Percentiles rank a stretch among this genome's conserved stretches.
Conservation (phyloP, 768 basidiomycete species). For the Clitopilus hobsonii region DNA sequence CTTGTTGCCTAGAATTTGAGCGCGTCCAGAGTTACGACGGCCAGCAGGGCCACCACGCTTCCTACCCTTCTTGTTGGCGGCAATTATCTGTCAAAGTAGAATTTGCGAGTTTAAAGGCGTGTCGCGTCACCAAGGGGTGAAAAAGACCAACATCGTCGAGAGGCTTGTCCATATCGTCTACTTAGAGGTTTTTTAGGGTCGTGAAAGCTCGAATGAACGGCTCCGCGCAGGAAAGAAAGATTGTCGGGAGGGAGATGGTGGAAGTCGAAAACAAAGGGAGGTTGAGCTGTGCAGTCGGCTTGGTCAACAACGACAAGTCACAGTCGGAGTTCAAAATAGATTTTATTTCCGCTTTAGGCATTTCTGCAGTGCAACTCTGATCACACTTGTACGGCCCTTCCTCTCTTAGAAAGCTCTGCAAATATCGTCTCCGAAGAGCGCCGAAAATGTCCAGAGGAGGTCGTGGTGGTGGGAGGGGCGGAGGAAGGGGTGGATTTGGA, state of each 20-base stretch:
- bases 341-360: slow-evolving; percentile 19
- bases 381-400: too few species aligned
- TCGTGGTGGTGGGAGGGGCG: slow-evolving; percentile 31
- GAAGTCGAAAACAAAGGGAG: not conserved
- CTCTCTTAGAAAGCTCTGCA: too few species aligned
- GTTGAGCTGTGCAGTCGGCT: not conserved
- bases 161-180: slow-evolving; percentile 64
- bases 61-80: slow-evolving; percentile 48
- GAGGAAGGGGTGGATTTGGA: slow-evolving; percentile 60
- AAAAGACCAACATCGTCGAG: slow-evolving; percentile 66
- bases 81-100: slow-evolving; percentile 52
- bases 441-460: slow-evolving; percentile 35
- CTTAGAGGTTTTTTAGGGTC: slow-evolving; percentile 9
- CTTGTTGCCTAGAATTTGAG: slow-evolving; percentile 54
- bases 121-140: slow-evolving; percentile 17
- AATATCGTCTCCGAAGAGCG: not conserved
- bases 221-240: slow-evolving; percentile 8
- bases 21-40: slow-evolving; percentile 42
- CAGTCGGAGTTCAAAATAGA: not conserved
- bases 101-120: slow-evolving; percentile 15
- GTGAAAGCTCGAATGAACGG: slow-evolving; percentile 12
- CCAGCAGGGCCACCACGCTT: slow-evolving; percentile 39
- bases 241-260: not conserved
- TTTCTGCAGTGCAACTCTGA: slow-evolving; percentile 4
- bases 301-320: not conserved